Percentiles rank a stretch among this genome's conserved stretches.
Evolutionary conservation across 768 basidiomycete genomes (phyloP).

Genomic region (Amanita fuliginea): DNA sequence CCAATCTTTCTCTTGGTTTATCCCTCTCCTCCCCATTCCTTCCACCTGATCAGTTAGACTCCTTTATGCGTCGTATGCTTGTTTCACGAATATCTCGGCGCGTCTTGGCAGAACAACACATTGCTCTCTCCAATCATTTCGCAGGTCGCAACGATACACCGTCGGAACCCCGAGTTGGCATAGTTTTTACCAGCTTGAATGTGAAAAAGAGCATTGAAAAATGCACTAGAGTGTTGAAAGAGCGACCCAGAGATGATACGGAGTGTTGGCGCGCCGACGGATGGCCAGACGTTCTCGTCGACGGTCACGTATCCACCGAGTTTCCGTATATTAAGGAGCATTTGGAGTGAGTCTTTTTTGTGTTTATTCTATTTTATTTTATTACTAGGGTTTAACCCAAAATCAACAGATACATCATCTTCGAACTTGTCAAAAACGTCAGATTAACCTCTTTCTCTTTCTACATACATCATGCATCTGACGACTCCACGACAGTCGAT

Average conservation of each 20-base stretch:
- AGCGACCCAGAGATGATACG: slow-evolving; percentile 30
- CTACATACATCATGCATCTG: not conserved
- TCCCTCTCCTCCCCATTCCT: slow-evolving; percentile 79
- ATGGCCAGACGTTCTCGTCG: slow-evolving; percentile 59
- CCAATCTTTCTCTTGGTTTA: slow-evolving; percentile 71
- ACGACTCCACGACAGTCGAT: slow-evolving; percentile 40
- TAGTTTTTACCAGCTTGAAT: slow-evolving; percentile 70
- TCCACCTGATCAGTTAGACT: slow-evolving; percentile 66
- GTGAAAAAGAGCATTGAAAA: slow-evolving; percentile 61
- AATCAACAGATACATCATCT: slow-evolving; percentile 61
- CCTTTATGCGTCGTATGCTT: slow-evolving; percentile 87
- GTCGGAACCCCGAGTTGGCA: slow-evolving; percentile 62
- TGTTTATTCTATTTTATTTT: no score
- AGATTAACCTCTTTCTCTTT: slow-evolving; percentile 14
- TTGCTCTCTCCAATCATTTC: slow-evolving; percentile 61
- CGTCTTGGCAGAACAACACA: slow-evolving; percentile 83
- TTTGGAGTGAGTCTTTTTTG: slow-evolving; percentile 53
- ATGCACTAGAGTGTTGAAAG: slow-evolving; percentile 47
- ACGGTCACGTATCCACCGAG: slow-evolving; percentile 57
- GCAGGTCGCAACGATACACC: slow-evolving; percentile 22
- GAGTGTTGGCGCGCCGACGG: slow-evolving; percentile 16
- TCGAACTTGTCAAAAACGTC: slow-evolving; percentile 86
- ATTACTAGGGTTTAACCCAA: slow-evolving; percentile 2
- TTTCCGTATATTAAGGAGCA: slow-evolving; percentile 86
- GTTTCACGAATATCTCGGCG: slow-evolving; percentile 83